phyloP scores from a whole-genome alignment of 177 flowering plant genomes.

The Vitis hybrid region DNA sequence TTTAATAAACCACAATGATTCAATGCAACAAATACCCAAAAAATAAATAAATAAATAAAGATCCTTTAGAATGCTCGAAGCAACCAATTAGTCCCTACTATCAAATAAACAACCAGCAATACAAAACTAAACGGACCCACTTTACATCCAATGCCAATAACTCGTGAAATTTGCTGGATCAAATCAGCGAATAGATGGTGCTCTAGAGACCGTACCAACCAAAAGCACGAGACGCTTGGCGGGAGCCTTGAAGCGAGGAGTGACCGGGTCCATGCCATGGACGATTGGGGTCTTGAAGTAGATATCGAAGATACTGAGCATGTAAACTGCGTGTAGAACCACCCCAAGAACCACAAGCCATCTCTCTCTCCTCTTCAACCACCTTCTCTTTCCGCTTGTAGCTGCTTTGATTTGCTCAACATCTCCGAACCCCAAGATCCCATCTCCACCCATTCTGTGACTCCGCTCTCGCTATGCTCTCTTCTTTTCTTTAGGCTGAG shows the following conservation, averaged over 20 bases:
- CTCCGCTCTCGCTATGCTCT: not conserved
- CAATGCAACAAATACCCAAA: no score
- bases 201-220: conserved; percentile 43
- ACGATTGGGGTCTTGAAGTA: conserved; percentile 95
- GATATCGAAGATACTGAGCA: conserved; percentile 96
- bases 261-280: conserved; percentile 92
- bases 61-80: no score
- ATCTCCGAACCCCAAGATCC: conserved; percentile 48
- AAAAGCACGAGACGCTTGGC: conserved; percentile 92
- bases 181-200: conserved; percentile 16
- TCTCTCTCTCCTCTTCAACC: conserved; percentile 62
- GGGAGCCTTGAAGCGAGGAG: conserved; percentile 71
- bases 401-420: conserved; percentile 12
- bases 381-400: conserved; percentile 14
- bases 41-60: no score
- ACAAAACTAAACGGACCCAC: not conserved
- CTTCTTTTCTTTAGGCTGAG: not conserved
- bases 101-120: not conserved
- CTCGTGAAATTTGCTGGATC: not conserved
- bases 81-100: no score
- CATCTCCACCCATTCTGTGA: conserved; percentile 36
- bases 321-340: conserved; percentile 78
- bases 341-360: conserved; percentile 89
- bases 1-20: not conserved
- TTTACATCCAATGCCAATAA: not conserved